Conservation (phyloP, 768 basidiomycete species). For the Boletus insuetus region DNA sequence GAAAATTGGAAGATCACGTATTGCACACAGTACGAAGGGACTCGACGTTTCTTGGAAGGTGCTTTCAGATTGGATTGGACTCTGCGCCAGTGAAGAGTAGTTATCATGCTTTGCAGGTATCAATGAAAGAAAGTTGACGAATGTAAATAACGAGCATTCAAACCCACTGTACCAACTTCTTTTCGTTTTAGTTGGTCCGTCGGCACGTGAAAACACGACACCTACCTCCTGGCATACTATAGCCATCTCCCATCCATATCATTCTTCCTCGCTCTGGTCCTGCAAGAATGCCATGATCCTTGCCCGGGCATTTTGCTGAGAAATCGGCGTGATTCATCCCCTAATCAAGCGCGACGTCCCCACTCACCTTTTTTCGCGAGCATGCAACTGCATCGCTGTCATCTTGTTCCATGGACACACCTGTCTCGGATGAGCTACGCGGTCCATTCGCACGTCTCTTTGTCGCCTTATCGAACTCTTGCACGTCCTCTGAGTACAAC, state of each 20-base stretch:
- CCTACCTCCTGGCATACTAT: neutral
- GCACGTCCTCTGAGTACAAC: conserved; percentile 61
- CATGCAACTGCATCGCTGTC: conserved; percentile 33
- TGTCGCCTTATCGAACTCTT: conserved; percentile 57
- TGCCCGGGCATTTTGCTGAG: conserved; percentile 44
- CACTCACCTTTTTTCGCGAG: conserved; percentile 43
- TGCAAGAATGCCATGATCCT: conserved; percentile 72
- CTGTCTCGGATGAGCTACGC: conserved; percentile 13
- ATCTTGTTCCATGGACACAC: conserved; percentile 32
- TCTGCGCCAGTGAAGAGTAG: neutral
- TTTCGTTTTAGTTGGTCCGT: neutral
- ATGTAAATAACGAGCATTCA: neutral
- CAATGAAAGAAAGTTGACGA: neutral
- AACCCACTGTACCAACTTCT: neutral
- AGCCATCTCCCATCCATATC: neutral
- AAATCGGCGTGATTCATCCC: neutral
- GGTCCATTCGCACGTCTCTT: conserved; percentile 29
- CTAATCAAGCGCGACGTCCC: neutral
- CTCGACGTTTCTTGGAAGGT: neutral
- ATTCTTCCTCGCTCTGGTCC: conserved; percentile 65
- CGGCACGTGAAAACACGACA: neutral
- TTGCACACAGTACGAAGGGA: neutral
- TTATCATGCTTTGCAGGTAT: neutral
- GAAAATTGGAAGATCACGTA: neutral
- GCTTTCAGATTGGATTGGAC: neutral